Conservation (phyloP, 2,329 filamentous ascomycete species). For the Blumeria hordei region DNA sequence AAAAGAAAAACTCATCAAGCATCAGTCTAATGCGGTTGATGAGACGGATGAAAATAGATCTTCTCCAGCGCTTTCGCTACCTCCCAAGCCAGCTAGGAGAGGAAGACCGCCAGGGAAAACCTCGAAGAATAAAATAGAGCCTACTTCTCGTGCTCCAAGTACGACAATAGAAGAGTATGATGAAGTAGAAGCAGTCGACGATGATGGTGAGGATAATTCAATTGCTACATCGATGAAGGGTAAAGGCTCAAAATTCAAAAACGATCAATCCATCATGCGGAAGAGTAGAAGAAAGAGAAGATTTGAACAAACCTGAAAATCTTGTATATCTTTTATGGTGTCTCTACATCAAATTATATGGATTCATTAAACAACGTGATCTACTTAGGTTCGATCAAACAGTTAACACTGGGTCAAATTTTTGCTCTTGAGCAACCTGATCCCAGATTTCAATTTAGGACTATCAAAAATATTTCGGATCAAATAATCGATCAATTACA, state of each 20-base stretch:
- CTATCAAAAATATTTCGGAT: no score
- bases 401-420: no score
- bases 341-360: no score
- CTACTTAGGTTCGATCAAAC: no score
- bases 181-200: conserved; percentile 14
- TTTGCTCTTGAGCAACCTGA: no score
- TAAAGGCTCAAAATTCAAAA: conserved; percentile 7
- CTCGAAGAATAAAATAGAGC: conserved; percentile 8
- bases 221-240: not conserved
- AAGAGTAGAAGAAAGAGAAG: conserved; percentile 9
- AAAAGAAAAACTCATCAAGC: conserved; percentile 14
- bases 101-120: conserved; percentile 16
- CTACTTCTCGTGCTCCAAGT: conserved; percentile 15
- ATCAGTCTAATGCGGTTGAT: conserved; percentile 24
- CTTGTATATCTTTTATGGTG: no score
- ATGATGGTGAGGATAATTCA: conserved; percentile 17
- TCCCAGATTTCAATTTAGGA: no score
- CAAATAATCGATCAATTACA: no score
- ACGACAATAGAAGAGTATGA: conserved; percentile 16
- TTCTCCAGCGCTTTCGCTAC: conserved; percentile 18
- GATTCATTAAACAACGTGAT: no score
- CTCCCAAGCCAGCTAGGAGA: conserved; percentile 18
- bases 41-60: conserved; percentile 24
- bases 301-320: no score
- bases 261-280: conserved; percentile 6